These are phyloP conservation scores for Cryptosporidium bovis DNA, from an alignment of 169 alveolate genomes.

Conservation along the genomic window DNA sequence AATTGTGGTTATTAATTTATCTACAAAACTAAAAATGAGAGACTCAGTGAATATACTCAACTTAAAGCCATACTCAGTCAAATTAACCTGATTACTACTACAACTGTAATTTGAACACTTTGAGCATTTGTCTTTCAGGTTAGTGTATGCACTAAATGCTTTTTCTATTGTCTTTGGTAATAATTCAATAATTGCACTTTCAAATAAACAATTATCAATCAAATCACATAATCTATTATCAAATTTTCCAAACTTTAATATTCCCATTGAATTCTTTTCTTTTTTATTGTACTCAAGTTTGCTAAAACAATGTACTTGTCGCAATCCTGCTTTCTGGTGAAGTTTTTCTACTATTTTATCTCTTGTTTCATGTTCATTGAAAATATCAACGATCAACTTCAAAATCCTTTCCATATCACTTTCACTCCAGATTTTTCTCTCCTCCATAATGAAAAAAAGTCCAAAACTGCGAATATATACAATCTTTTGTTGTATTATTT, in stretches of 20 bases:
- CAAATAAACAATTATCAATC: constrained; percentile 23
- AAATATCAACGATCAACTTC: constrained; percentile 9
- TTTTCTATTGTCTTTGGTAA: constrained; percentile 31
- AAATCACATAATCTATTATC: constrained; percentile 18
- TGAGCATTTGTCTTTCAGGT: constrained; percentile 5
- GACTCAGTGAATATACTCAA: constrained; percentile 41
- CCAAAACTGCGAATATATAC: too few species aligned
- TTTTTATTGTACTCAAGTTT: neutral
- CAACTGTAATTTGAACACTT: neutral
- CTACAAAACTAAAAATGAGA: neutral
- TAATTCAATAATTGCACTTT: neutral
- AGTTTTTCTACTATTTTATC: constrained; percentile 23
- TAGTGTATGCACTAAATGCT: constrained; percentile 24
- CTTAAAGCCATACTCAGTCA: constrained; percentile 12
- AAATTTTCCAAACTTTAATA: constrained; percentile 8
- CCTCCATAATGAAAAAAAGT: too few species aligned
- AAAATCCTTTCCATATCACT: constrained; percentile 17
- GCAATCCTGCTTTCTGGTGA: constrained; percentile 17
- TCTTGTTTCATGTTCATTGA: constrained; percentile 15
- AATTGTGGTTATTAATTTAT: neutral
- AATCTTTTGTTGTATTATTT: too few species aligned
- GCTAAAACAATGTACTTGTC: neutral
- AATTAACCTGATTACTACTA: neutral
- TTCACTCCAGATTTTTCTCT: constrained; percentile 6
- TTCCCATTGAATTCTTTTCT: neutral